Evolutionary conservation across 768 basidiomycete species (phyloP), one percentile per base, ranked within the genome.

Genomic region (Termitomyces eurrhizus): DNA sequence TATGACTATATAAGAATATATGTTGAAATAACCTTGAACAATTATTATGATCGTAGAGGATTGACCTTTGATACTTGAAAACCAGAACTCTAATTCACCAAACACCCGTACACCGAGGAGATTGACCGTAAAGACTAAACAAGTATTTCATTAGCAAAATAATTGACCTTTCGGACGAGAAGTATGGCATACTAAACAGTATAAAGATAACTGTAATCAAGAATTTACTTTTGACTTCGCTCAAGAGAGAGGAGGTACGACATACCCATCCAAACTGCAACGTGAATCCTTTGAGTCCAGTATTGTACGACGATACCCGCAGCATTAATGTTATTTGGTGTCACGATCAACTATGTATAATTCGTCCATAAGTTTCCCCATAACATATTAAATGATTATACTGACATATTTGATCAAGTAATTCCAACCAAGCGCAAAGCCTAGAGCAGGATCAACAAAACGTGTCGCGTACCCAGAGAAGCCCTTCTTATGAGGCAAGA

Each of bases 61-160:
- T 69, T 14, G 61, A 68, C 91, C 79, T 71, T 92, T 90, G 70
- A 92, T 78, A 57, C 83, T 81, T 58, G 85, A 87, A 66, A 83
- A 81, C 86, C 86, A 88, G 72, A 88, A 89, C 67, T 88, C 86
- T n/a, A 88, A 73, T 68, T 90, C 87, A 55, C 87, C 86, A 60
- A 89, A 89, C 7, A 87, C 78, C 1, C 83, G 80, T 24, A 89
- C 81, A 46, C 86, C 86, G 45, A 88, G 75, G 14, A 87, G 68
- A 69, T 88, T 88, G 63, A 87, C 67, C 21, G 75, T 14, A 61
- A 83, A 80, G 57, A 87, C 82, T 85, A 24, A 7, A 49, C 84
- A 24, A 9, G 32, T n/a, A 56, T 36, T 14, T 29, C 4, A 14
- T 26, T 24, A 21, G 14, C 26, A 11, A 26, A 42, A 42, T 13